Base-by-base conservation (phyloP, 2,329 filamentous ascomycete species). In the Lasiodiplodia hormozganensis region DNA sequence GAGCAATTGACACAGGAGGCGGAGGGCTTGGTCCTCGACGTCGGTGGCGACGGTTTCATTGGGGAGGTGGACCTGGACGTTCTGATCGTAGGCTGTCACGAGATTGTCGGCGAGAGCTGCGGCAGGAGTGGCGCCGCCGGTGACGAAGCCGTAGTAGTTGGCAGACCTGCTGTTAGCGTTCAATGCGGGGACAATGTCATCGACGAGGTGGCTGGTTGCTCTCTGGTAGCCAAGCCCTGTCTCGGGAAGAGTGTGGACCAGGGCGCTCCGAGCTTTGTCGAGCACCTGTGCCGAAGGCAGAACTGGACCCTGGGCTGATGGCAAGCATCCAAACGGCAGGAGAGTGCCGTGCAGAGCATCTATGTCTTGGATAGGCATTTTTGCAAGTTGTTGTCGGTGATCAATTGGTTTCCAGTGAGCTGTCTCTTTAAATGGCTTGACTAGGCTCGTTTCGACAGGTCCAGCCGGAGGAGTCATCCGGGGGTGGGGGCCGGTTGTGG, bases 81-180 rank as follows among this genome's bases (percentile, higher is more conserved):
- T 97, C 77, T 97, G 93, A 76, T 97, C 94, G 70, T 90, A 87
- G 10, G 88, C 86, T 5, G 90, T 90, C 70, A 95, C 93, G n/a
- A 97, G 81, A 71, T 93, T 91, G 77, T 97, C 95, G 1, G 93
- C 94, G 66, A 92, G 87, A 72, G 91, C 86, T 38, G 94, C 94
- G 28, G 93, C 88, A 6, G 93, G 92, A 0, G 94, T 92, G 8
- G 86, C 84, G 16, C 93, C 92, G 54, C 95, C 95, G 0, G 90
- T 97, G 6, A 97, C 91, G 77, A 97, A 97, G 69, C 93, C 94
- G 78, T 93, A 96, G 83, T 96, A 97, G 68, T 76, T 75, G 25
- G 77, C 72, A 11, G 79, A 80, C 36, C 75, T 85, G 72, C 88
- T 89, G 74, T 88, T 87, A 18, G 84, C 86, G 73, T 90, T 93